phyloP scores from a whole-genome alignment of 2,329 filamentous ascomycete genomes.

The Chaetomium strumarium region DNA sequence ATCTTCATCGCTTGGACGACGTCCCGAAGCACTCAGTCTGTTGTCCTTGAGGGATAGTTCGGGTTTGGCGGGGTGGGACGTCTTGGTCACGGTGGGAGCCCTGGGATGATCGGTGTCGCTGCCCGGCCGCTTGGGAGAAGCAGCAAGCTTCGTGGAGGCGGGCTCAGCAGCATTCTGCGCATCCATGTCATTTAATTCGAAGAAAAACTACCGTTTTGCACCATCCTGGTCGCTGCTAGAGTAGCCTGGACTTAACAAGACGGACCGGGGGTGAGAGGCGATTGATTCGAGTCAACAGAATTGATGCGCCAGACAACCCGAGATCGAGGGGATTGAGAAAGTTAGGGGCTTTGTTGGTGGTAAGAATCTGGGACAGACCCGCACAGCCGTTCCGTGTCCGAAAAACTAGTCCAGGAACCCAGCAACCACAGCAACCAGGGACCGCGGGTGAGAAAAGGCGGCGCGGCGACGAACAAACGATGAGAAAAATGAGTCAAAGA shows the following conservation, averaged over 20 bases:
- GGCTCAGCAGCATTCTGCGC: conserved; percentile 61
- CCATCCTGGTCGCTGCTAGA: conserved; percentile 51
- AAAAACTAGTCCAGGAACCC: conserved; percentile 3
- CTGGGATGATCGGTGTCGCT: conserved; percentile 32
- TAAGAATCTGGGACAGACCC: conserved; percentile 12
- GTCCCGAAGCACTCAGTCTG: conserved; percentile 26
- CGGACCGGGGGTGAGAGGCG: conserved; percentile 16
- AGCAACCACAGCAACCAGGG: conserved; percentile 5
- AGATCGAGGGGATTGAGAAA: conserved; percentile 8
- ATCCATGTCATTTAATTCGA: conserved; percentile 61
- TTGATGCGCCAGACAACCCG: conserved; percentile 20
- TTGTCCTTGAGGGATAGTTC: conserved; percentile 29
- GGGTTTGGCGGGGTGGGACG: conserved; percentile 23
- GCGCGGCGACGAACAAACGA: conserved; percentile 10
- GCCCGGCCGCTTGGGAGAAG: conserved; percentile 45
- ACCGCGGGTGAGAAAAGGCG: neutral
- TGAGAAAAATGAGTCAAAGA: conserved; percentile 3
- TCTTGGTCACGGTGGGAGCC: conserved; percentile 28
- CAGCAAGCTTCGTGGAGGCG: conserved; percentile 54
- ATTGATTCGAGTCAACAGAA: conserved; percentile 22
- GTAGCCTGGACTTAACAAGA: conserved; percentile 28
- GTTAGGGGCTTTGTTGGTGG: conserved; percentile 5
- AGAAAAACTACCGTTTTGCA: conserved; percentile 46
- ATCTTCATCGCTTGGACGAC: conserved; percentile 38
- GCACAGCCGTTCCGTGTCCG: conserved; percentile 22